Evolutionary conservation across 2,329 filamentous ascomycete species (phyloP).

Genomic region (Colletotrichum trifolii): DNA sequence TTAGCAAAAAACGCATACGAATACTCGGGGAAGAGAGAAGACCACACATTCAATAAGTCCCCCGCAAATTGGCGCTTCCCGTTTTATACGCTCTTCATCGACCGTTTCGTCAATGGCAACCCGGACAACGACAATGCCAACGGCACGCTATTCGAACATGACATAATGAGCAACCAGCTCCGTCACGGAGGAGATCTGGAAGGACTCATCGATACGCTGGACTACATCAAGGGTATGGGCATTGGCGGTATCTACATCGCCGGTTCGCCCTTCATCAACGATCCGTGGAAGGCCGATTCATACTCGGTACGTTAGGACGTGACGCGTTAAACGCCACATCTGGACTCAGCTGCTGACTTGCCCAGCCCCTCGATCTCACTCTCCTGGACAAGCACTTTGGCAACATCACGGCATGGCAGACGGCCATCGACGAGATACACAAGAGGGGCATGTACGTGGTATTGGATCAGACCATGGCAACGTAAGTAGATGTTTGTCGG

Average conservation of each 20-base stretch:
- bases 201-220: conserved; percentile 68
- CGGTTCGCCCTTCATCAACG: conserved; percentile 72
- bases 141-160: conserved; percentile 69
- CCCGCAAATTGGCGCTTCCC: conserved; percentile 74
- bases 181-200: conserved; percentile 71
- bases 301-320: conserved; percentile 55
- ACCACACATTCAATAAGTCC: conserved; percentile 63
- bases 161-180: conserved; percentile 69
- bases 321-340: background rate
- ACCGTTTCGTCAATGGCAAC: conserved; percentile 73
- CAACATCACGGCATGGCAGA: conserved; percentile 67
- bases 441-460: conserved; percentile 72
- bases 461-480: conserved; percentile 70
- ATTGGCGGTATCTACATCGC: conserved; percentile 72
- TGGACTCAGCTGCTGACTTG: conserved; percentile 39
- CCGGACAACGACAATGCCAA: conserved; percentile 73
- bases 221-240: conserved; percentile 74
- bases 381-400: conserved; percentile 73
- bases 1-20: conserved; percentile 65
- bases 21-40: conserved; percentile 67
- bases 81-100: conserved; percentile 73
- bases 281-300: conserved; percentile 71
- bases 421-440: conserved; percentile 70
- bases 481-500: conserved; percentile 18
- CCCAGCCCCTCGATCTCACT: conserved; percentile 66